These are phyloP conservation scores for Rickenella mellea DNA, from an alignment of 768 basidiomycete species.

Conservation along the genomic window DNA sequence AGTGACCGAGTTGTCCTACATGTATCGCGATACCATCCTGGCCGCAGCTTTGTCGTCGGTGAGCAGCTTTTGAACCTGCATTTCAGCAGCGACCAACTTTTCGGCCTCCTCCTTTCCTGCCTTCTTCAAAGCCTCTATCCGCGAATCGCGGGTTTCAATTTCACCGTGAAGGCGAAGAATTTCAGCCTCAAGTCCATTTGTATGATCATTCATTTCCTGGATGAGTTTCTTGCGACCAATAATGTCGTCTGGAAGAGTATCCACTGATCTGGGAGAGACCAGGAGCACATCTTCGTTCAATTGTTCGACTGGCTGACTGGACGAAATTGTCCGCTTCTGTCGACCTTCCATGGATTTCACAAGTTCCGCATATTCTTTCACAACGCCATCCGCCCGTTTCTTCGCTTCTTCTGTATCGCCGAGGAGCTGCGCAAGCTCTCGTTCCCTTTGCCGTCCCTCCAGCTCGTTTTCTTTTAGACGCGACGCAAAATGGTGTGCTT, in stretches of 20 bases:
- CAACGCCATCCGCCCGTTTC: slow-evolving; percentile 52
- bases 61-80: slow-evolving; percentile 44
- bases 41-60: slow-evolving; percentile 69
- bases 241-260: slow-evolving; percentile 39
- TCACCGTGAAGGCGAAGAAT: slow-evolving; percentile 33
- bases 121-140: slow-evolving; percentile 37
- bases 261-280: slow-evolving; percentile 18
- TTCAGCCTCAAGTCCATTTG: slow-evolving; percentile 34
- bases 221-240: slow-evolving; percentile 37
- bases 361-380: slow-evolving; percentile 68
- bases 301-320: neutral
- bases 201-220: slow-evolving; percentile 38
- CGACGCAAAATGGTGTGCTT: slow-evolving; percentile 47
- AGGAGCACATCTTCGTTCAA: slow-evolving; percentile 6
- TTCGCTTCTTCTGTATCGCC: slow-evolving; percentile 45
- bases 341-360: slow-evolving; percentile 55
- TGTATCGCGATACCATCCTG: slow-evolving; percentile 79
- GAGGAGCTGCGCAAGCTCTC: slow-evolving; percentile 36
- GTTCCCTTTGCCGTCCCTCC: slow-evolving; percentile 36
- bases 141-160: slow-evolving; percentile 29
- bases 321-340: slow-evolving; percentile 15
- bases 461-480: slow-evolving; percentile 47
- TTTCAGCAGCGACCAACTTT: slow-evolving; percentile 34
- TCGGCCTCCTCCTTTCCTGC: slow-evolving; percentile 30
- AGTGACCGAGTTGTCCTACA: slow-evolving; percentile 35